These are phyloP conservation scores for Candida morakotiae DNA, from an alignment of 805 yeast genomes.

Conservation along the genomic window DNA sequence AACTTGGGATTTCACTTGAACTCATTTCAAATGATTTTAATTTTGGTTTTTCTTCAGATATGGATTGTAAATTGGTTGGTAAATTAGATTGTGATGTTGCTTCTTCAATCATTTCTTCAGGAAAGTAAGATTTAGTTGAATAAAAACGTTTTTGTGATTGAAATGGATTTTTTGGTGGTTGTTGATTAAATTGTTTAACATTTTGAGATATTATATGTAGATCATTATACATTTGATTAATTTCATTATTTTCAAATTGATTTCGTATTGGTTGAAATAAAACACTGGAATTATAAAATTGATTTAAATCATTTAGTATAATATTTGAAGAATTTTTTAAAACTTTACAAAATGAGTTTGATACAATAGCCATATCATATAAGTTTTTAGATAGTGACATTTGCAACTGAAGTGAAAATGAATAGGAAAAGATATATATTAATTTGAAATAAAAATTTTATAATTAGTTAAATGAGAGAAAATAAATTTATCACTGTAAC, in stretches of 20 bases:
- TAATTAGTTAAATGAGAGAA: too few relatives aligned
- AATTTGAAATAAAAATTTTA: too few relatives aligned
- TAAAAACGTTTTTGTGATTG: conserved; percentile 8
- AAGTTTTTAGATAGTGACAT: conserved; percentile 11
- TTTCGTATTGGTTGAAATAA: conserved; percentile 16
- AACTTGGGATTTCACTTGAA: conserved; percentile 75
- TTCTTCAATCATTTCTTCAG: conserved; percentile 5
- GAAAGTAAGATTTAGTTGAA: conserved; percentile 9
- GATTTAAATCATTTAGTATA: conserved; percentile 16
- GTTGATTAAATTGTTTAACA: conserved; percentile 1
- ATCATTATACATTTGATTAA: conserved; percentile 22
- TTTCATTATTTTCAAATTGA: conserved; percentile 12
- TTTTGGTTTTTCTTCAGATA: conserved; percentile 11
- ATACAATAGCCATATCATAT: conserved; percentile 22
- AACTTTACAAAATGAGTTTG: conserved; percentile 20
- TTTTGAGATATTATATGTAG: conserved; percentile 2
- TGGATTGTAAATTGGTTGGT: not conserved
- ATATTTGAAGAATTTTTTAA: conserved; percentile 14
- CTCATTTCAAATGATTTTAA: conserved; percentile 44
- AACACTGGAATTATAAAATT: conserved; percentile 19
- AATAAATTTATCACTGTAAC: too few relatives aligned
- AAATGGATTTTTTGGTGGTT: conserved; percentile 2
- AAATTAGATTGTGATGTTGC: not conserved
- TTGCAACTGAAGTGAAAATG: too few relatives aligned
- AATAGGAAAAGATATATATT: too few relatives aligned